Base-by-base conservation (phyloP, 192 early-diverging fungal genomes). In the Backusella liffmaniae region DNA sequence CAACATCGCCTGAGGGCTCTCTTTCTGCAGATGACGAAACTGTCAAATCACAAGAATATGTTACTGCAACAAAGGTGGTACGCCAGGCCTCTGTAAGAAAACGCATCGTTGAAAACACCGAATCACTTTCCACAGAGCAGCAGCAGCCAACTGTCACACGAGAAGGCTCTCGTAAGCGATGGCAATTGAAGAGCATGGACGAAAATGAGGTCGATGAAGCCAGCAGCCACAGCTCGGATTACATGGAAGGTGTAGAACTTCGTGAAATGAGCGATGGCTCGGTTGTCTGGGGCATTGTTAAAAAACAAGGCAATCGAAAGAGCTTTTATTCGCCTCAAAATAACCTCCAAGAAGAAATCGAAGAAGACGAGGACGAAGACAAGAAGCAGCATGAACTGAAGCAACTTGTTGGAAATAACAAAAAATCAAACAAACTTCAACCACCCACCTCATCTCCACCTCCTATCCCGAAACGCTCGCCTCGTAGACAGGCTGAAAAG, bases 231-330 rank as follows among this genome's bases (percentile, higher is more conserved):
- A 37, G 29, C 9, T 23, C 46, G 8, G 36, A 73, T 53, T 69
- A 49, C n/a, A 26, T 82, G 18, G 73, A 77, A 42, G 80, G 80
- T 5, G 49, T 82, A 41, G 80, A 82, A 68, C 53, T 82, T 21
- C 80, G 80, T 18, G 80, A 82, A 72, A 77, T 77, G 73, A 82
- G 80, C 37, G 80, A 82, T 32, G 80, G 80, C 15, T 67, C 76
- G 12, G 73, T 82, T 32, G 65, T 75, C n/a, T 82, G 77, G 72
- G 80, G 80, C 15, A 66, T 81, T 44, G 80, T 81, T 15, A 73
- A 77, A 32, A 76, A 74, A 4, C 26, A 77, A 42, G 75, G 76
- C 3, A 74, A 81, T 39, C 34, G 80, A 26, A 73, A 73, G 67
- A 73, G 80, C 39, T 77, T 73, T 34, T 76, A 68, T 35, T 26